Conservation (phyloP, 257 asterid species). For the Lantana camara region DNA sequence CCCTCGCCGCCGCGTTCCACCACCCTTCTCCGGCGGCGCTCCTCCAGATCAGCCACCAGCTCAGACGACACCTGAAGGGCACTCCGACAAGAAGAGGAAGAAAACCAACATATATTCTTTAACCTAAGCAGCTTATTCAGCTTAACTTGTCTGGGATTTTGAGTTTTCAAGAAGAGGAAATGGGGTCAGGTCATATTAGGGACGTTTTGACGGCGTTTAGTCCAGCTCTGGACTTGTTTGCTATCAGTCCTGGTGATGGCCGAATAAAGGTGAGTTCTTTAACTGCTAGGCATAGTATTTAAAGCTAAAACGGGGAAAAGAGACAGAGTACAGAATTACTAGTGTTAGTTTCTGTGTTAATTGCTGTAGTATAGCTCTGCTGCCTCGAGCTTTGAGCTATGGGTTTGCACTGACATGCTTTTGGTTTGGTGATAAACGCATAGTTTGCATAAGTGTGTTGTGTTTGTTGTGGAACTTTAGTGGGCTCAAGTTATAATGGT, state of each 20-base stretch:
- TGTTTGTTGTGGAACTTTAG: background rate
- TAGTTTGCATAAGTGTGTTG: background rate
- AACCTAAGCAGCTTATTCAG: background rate
- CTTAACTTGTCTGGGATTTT: slow-evolving; percentile 4
- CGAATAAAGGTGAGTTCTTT: slow-evolving; percentile 63
- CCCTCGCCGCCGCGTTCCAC: slow-evolving; percentile 39
- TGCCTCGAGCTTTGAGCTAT: slow-evolving; percentile 14
- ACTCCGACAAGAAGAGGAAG: background rate
- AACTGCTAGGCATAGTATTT: background rate
- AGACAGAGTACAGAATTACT: background rate
- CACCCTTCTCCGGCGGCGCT: slow-evolving; percentile 35
- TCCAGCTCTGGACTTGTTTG: slow-evolving; percentile 72
- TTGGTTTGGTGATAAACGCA: background rate
- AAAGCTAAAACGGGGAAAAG: slow-evolving; percentile 7
- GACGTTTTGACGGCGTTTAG: slow-evolving; percentile 72
- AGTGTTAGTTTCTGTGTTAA: background rate
- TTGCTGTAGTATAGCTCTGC: slow-evolving; percentile 7
- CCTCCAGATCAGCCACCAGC: background rate
- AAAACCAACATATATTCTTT: background rate
- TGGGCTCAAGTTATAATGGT: background rate
- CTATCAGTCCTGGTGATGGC: slow-evolving; percentile 78
- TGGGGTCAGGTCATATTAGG: slow-evolving; percentile 68
- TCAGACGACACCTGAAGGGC: background rate
- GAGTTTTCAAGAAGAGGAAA: slow-evolving; percentile 29
- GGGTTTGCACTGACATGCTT: too few species aligned